phyloP scores from a whole-genome alignment of 345 rosid species.

The Physaria fendleri region DNA sequence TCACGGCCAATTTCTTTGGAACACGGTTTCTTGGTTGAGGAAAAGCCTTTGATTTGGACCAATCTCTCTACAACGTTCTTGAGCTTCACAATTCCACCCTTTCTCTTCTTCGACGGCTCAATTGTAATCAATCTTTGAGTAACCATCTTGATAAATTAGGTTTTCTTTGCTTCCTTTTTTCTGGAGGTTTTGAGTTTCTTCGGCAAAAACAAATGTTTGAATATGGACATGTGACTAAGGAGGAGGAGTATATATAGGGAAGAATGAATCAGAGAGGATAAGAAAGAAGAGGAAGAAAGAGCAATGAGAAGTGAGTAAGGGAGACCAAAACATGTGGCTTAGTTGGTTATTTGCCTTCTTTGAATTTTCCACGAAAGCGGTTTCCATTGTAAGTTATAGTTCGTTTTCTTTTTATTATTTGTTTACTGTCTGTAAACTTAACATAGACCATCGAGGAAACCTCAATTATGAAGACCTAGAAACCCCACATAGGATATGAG shows the following conservation, averaged over 20 bases:
- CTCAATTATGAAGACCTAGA: neutral
- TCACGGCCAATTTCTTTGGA: conserved; percentile 7
- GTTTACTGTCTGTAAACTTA: neutral
- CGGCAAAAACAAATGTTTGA: neutral
- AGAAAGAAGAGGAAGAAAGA: conserved; percentile 22
- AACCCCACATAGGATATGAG: neutral
- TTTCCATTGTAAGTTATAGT: too few relatives aligned
- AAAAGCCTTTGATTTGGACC: conserved; percentile 26
- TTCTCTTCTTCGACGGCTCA: conserved; percentile 26
- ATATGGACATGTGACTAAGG: conserved; percentile 6
- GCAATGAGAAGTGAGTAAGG: conserved; percentile 9
- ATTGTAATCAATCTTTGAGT: conserved; percentile 26
- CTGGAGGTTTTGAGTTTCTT: neutral
- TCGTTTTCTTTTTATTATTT: neutral
- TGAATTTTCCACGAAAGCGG: conserved; percentile 21
- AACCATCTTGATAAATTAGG: conserved; percentile 18
- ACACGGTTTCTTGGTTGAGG: conserved; percentile 19
- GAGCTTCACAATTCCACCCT: conserved; percentile 32
- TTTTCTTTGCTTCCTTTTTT: neutral
- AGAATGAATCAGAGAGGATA: conserved; percentile 20
- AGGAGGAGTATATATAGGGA: conserved; percentile 14
- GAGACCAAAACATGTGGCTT: conserved; percentile 45
- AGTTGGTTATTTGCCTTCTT: conserved; percentile 14
- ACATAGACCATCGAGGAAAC: neutral
- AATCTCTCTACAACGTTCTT: conserved; percentile 33